Evolutionary conservation across 139 green algal genomes (phyloP), one percentile per base, ranked within the genome.

Genomic region (Tetradesmus lagerheimii): DNA sequence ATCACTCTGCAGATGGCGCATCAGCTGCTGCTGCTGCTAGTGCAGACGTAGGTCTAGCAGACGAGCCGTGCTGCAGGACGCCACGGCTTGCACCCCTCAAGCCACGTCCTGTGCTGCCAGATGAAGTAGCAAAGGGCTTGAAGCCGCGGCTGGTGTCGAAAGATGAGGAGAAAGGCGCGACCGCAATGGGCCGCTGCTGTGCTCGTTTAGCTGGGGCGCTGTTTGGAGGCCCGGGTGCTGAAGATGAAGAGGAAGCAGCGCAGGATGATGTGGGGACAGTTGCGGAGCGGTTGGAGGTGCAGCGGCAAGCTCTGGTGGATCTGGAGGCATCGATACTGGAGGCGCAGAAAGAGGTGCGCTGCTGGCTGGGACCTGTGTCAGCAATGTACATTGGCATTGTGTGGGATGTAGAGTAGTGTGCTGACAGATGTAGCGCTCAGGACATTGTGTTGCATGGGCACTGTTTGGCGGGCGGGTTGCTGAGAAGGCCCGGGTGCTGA

Each of bases 331-430:
- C 45, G 0, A 90, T 90, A 5, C 43, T 90, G 8, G 45, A 76
- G 23, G 86, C 86, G 4, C 86, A 90, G 86, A 80, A 90, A 8
- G 43, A 90, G 86, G 86, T 90, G 16, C 5, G 79, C 4, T n/a
- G 35, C 9, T 34, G 77, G 35, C 9, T 45, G 77, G 35, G 2
- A 25, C 16, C n/a, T n/a, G n/a, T n/a, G n/a, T n/a, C n/a, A n/a
- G 50, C 50, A 0, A 25, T 31, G 57, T 31, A 1, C 9, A 3
- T 43, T 39, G 1, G 66, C n/a, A n/a, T 12, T 37, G 66, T 76
- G 29, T 34, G 2, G 15, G 29, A 5, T 31, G 4, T 76, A 23
- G 20, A 76, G n/a, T n/a, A n/a, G n/a, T n/a, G n/a, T n/a, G n/a
- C n/a, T n/a, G n/a, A n/a, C n/a, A n/a, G n/a, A n/a, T n/a, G n/a